Evolutionary conservation across 495 filamentous ascomycete genomes (phyloP).

Genomic region (Lophium mytilinum): DNA sequence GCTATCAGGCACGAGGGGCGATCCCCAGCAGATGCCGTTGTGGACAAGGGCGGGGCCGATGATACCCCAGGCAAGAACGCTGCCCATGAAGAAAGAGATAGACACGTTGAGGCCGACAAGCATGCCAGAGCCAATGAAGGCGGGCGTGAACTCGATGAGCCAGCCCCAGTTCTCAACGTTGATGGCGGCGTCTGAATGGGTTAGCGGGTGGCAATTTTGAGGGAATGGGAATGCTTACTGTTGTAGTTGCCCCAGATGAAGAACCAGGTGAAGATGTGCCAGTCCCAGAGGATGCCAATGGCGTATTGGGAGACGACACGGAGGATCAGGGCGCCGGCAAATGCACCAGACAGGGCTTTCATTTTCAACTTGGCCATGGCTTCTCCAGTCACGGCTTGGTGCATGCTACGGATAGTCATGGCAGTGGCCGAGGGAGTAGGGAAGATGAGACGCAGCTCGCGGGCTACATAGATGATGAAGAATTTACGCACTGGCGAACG

Average conservation of each 20-base stretch:
- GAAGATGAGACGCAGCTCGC: conserved; percentile 55
- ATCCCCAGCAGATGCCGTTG: conserved; percentile 44
- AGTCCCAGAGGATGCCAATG: conserved; percentile 57
- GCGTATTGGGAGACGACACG: conserved; percentile 55
- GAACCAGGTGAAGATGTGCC: conserved; percentile 59
- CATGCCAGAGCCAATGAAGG: conserved; percentile 60
- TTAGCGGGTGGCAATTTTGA: neutral
- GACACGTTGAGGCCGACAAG: conserved; percentile 59
- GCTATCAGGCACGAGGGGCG: conserved; percentile 31
- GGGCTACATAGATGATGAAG: conserved; percentile 58
- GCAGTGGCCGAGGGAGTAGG: conserved; percentile 55
- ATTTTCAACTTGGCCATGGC: conserved; percentile 51
- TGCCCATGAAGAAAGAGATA: conserved; percentile 53
- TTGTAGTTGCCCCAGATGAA: conserved; percentile 53
- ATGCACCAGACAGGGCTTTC: conserved; percentile 46
- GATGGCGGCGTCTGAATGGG: conserved; percentile 37
- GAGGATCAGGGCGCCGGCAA: conserved; percentile 42
- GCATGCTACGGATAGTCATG: conserved; percentile 58
- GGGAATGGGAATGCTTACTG: conserved; percentile 15
- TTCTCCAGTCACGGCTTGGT: conserved; percentile 46
- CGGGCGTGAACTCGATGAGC: conserved; percentile 56
- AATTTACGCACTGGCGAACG: conserved; percentile 46
- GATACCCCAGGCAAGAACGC: conserved; percentile 55
- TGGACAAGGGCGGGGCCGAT: conserved; percentile 56
- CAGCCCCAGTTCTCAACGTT: conserved; percentile 60